A percentile compares a stretch with the other conserved stretches of the same genome.
Conservation (phyloP, 179 eudicot genomes). For the Patellifolia procumbens region DNA sequence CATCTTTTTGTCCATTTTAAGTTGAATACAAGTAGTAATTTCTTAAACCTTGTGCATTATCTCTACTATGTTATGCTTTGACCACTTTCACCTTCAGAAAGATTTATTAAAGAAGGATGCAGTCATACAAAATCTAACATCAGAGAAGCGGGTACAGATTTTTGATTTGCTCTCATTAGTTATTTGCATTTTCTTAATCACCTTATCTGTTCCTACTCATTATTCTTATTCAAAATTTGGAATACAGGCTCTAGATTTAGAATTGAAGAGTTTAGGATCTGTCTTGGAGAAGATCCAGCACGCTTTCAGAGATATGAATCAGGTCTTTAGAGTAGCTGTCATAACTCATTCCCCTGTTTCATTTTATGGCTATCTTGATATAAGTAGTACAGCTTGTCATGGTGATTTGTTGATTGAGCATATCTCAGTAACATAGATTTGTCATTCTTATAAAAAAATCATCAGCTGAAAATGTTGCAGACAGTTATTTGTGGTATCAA, state of each 20-base stretch:
- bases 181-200: not conserved
- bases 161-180: constrained; percentile 5
- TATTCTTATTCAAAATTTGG: constrained; percentile 3
- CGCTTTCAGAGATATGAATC: constrained; percentile 45
- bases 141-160: constrained; percentile 50
- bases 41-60: not conserved
- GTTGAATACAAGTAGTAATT: no score
- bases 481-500: not conserved
- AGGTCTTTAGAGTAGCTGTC: constrained; percentile 28
- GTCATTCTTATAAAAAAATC: not conserved
- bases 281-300: constrained; percentile 49
- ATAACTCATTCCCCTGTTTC: not conserved
- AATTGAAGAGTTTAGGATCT: constrained; percentile 45
- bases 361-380: not conserved
- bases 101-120: constrained; percentile 48
- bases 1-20: not conserved
- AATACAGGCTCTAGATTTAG: constrained; percentile 49
- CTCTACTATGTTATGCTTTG: constrained; percentile 30
- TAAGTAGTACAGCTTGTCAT: not conserved
- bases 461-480: constrained; percentile 2
- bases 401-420: not conserved
- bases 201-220: not conserved
- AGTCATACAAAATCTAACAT: constrained; percentile 44
- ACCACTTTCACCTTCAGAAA: constrained; percentile 54
- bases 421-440: constrained; percentile 6